Base-by-base conservation (phyloP, 2,329 filamentous ascomycete genomes). In the Pezizomycotina sp. region DNA sequence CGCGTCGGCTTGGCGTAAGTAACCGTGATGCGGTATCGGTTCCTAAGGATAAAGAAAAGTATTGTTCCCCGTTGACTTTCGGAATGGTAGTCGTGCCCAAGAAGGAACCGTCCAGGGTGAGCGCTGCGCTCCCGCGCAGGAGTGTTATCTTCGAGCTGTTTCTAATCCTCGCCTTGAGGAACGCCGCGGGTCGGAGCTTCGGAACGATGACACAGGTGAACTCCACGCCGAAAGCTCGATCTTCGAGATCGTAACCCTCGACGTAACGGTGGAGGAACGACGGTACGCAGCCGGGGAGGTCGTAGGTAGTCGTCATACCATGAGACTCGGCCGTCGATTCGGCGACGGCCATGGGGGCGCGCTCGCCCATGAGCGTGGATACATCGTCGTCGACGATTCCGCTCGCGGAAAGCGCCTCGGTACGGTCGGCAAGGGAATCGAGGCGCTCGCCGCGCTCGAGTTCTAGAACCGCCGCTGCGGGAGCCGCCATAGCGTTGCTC, bases 101-200 rank as follows among this genome's bases (percentile, higher is more conserved):
- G 54, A 75, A 76, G 6, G 62, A 62, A 3, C 69, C 68, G 50
- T 77, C 72, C n/a, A 76, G 62, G 0, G 68, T 74, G 5, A 76
- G 58, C 4, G 69, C 68, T 0, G 62, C 61, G 1, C 61, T 60
- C 4, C 70, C 71, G 31, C 59, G 58, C 13, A 73, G 62, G 5
- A 76, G 58, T 0, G 68, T 66, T 27, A 72, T 59, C 43, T 62
- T 63, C 49, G 64, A 68, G 10, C 53, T 58, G 52, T 76, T 76
- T 32, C 59, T 61, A 25, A 76, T 53, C 33, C 62, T 60, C 10
- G 68, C 69, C 42, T 67, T 65, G 34, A 76, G 62, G 56, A 70
- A 74, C 1, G 71, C 71, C 3, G 59, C 64, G 2, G 66, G 61
- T 38, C 66, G 65, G 47, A 71, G 65, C 55, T 75, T 76, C 36